Base-by-base conservation (phyloP, 2,329 filamentous ascomycete species). In the Microsporum audouinii region DNA sequence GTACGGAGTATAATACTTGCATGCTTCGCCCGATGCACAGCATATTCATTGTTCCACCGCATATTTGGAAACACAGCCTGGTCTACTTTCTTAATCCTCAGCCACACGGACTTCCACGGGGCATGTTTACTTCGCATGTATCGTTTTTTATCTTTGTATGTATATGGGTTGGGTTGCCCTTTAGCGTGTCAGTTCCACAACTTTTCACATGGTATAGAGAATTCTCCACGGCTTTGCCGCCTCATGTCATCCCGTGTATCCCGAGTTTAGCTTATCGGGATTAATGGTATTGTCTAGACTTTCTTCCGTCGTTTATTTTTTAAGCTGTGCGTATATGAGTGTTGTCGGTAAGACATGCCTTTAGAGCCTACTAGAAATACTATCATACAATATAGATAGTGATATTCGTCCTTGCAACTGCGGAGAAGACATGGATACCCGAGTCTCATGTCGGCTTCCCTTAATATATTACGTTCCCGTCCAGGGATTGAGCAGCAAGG, bases 161-260 rank as follows among this genome's bases (percentile, higher is more conserved):
- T 55, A 55, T 55, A 55, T 55, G 49, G 49, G 33, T 55, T 55
- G 49, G 49, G 49, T 55, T 55, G 7, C 49, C 49, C 33, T 23
- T 43, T 55, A 55, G 49, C 49, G 49, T 55, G 49, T 55, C 33
- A n/a, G 49, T 55, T 55, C 29, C 31, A n/a, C 49, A 34, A 33
- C 31, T 55, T 34, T 34, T 55, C 39, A 31, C 33, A 55, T 55
- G 49, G 17, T 31, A 55, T 55, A 55, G 31, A 55, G 43, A 47
- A 47, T 47, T 47, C 17, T 47, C 23, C 43, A 47, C 43, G 43
- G 23, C 49, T 55, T 34, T 14, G 27, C 33, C 17, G 31, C n/a
- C 17, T 34, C 27, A 17, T 34, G 29, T 55, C 31, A n/a, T 10
- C 6, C 49, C 39, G n/a, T 34, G 14, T 36, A 12, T 36, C 12